Conservation (phyloP, 768 basidiomycete species). For the Lentinula boryana region DNA sequence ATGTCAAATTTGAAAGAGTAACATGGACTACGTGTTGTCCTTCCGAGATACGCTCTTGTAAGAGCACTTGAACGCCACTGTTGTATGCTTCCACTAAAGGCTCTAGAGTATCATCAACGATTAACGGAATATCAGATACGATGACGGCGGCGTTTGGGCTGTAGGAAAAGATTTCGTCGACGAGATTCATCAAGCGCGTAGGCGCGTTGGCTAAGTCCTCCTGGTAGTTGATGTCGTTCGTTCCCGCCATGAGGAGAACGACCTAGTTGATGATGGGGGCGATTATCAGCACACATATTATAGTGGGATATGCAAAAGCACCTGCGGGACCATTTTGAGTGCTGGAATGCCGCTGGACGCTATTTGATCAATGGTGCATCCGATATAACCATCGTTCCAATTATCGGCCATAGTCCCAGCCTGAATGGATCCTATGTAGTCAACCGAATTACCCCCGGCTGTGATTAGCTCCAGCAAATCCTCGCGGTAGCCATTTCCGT, state of each 20-base stretch:
- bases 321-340: neutral
- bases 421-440: conserved; percentile 12
- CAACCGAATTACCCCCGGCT: conserved; percentile 10
- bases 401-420: conserved; percentile 13
- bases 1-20: neutral
- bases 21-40: conserved; percentile 11
- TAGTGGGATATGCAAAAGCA: neutral
- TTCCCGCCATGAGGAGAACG: conserved; percentile 14
- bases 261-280: conserved; percentile 3
- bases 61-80: conserved; percentile 1
- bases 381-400: conserved; percentile 12
- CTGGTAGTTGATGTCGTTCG: conserved; percentile 8
- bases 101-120: neutral
- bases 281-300: conserved; percentile 5
- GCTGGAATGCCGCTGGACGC: neutral
- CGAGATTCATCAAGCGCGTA: conserved; percentile 5
- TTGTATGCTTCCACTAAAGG: conserved; percentile 9
- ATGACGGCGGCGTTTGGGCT: conserved; percentile 11
- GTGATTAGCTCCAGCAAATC: conserved; percentile 6
- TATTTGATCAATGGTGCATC: conserved; percentile 10
- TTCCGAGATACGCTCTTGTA: conserved; percentile 5
- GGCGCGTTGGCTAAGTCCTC: neutral
- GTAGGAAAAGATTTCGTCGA: conserved; percentile 6
- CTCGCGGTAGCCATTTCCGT: conserved; percentile 13
- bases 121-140: conserved; percentile 8